phyloP scores from a whole-genome alignment of 306 rosid species.

The Sicyos edulis region DNA sequence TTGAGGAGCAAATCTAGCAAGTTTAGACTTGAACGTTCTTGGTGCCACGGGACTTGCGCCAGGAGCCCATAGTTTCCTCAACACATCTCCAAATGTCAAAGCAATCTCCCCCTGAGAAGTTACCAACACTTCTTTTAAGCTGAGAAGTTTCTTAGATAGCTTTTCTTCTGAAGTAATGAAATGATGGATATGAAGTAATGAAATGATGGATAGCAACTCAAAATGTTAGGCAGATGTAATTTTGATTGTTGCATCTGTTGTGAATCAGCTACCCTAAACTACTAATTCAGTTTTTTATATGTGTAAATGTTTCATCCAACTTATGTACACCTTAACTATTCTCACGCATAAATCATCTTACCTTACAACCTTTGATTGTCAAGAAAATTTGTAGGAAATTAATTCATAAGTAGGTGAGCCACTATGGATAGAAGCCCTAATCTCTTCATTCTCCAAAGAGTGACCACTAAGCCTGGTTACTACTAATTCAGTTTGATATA shows the following conservation, averaged over 20 bases:
- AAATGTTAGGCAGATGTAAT: neutral
- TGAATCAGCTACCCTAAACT: neutral
- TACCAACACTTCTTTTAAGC: conserved; percentile 15
- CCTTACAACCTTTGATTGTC: too few relatives aligned
- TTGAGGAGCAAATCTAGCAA: conserved; percentile 95
- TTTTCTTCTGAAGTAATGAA: conserved; percentile 19
- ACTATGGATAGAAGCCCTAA: too few relatives aligned
- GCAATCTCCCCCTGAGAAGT: conserved; percentile 93
- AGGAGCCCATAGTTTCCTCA: conserved; percentile 98
- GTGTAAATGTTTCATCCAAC: too few relatives aligned
- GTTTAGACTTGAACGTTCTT: conserved; percentile 76
- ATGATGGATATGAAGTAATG: too few relatives aligned
- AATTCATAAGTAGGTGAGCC: too few relatives aligned
- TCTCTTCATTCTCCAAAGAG: too few relatives aligned
- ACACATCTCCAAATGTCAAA: conserved; percentile 84
- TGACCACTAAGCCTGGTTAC: too few relatives aligned
- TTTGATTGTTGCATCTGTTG: conserved; percentile 2
- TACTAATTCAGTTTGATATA: neutral
- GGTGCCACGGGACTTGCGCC: conserved; percentile 86
- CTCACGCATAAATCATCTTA: too few relatives aligned
- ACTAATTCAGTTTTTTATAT: neutral
- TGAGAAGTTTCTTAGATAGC: neutral
- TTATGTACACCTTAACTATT: too few relatives aligned
- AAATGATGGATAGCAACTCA: neutral
- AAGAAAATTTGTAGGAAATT: too few relatives aligned